A percentile compares a stretch with the other conserved stretches of the same genome.
Evolutionary conservation across 2,329 filamentous ascomycete genomes (phyloP).

Genomic region (Trichoderma gracile): DNA sequence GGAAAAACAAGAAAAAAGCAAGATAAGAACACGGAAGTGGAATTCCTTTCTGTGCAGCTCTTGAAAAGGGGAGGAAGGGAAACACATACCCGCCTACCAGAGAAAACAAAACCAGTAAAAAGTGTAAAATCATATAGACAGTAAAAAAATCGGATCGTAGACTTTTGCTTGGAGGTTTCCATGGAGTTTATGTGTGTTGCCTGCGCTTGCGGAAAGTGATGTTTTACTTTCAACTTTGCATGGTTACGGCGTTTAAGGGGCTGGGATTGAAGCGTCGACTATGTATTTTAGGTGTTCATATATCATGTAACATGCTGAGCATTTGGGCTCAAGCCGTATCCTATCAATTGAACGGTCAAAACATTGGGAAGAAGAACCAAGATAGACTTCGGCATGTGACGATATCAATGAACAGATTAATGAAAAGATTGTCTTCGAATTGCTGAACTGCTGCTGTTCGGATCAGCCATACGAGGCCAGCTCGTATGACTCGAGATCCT

Average conservation of each 20-base stretch:
- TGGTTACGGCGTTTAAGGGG: not conserved
- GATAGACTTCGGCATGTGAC: too few relatives aligned
- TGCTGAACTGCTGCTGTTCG: too few relatives aligned
- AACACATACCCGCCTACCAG: not conserved
- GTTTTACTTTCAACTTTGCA: not conserved
- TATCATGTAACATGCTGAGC: not conserved
- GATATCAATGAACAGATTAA: too few relatives aligned
- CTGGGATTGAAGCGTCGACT: too few relatives aligned
- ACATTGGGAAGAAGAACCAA: too few relatives aligned
- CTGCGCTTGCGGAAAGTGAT: constrained; percentile 18
- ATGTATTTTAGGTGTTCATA: not conserved
- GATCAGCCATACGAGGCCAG: too few relatives aligned
- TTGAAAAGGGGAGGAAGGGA: not conserved
- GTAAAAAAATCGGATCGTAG: constrained; percentile 27
- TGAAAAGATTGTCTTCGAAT: too few relatives aligned
- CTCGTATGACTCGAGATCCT: too few relatives aligned
- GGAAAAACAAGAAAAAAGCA: not conserved
- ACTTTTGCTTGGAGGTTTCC: constrained; percentile 21
- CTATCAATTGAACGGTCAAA: too few relatives aligned
- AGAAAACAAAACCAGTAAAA: not conserved
- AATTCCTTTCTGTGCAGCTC: too few relatives aligned
- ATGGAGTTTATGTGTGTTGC: not conserved
- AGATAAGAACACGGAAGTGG: not conserved
- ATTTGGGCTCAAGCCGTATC: too few relatives aligned
- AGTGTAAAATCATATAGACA: constrained; percentile 24